Evolutionary conservation across 1,284 basidiomycete species (phyloP).

Genomic region (Sphagnurus paluster): DNA sequence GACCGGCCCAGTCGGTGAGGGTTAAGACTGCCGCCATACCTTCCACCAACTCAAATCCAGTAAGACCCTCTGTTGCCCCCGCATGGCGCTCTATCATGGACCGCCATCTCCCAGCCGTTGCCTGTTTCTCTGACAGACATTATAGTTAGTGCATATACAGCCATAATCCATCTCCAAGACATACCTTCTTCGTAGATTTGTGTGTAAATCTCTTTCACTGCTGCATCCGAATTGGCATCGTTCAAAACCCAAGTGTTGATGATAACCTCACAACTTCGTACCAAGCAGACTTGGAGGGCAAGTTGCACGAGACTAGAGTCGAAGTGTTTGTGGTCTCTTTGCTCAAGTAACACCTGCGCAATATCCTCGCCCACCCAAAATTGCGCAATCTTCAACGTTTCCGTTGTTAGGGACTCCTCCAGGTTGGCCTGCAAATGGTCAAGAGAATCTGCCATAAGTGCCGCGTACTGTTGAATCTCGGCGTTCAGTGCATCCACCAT

Average conservation of each 20-base stretch:
- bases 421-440: not conserved
- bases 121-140: conserved; percentile 16
- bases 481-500: conserved; percentile 25
- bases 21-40: conserved; percentile 10
- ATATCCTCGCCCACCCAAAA: conserved; percentile 6
- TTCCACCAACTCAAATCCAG: not conserved
- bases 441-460: conserved; percentile 25
- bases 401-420: not conserved
- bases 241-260: conserved; percentile 22
- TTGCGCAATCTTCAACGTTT: not conserved
- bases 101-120: conserved; percentile 23
- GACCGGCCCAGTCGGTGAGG: conserved; percentile 11
- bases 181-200: too few relatives aligned
- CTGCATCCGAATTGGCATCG: conserved; percentile 10
- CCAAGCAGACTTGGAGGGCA: conserved; percentile 23
- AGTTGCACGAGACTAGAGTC: conserved; percentile 24
- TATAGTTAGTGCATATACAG: not conserved
- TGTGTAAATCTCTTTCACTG: too few relatives aligned
- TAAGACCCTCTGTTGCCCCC: too few relatives aligned
- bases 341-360: conserved; percentile 2
- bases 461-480: conserved; percentile 26
- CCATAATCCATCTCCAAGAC: not conserved
- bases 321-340: conserved; percentile 1
- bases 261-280: conserved; percentile 17
- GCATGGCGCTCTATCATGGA: conserved; percentile 17